Evolutionary conservation across 2,329 filamentous ascomycete species (phyloP).

Genomic region (Ophiosphaerella narmari): DNA sequence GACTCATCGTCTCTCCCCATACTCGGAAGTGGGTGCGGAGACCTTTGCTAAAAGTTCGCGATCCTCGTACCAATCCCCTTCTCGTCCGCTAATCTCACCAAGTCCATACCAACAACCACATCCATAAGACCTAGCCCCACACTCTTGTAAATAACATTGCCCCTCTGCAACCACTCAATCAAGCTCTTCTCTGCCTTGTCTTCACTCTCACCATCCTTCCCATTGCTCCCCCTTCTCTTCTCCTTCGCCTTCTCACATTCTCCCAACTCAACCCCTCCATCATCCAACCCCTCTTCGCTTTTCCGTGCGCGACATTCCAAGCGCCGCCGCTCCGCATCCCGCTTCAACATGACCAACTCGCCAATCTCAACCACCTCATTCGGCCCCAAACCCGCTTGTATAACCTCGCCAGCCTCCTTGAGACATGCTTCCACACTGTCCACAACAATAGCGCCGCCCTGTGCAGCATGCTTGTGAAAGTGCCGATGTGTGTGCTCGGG

Average conservation of each 20-base stretch:
- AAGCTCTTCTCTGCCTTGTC: constrained; percentile 49
- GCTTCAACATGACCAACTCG: constrained; percentile 71
- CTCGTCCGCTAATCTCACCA: constrained; percentile 61
- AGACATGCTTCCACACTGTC: constrained; percentile 78
- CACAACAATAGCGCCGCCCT: constrained; percentile 65
- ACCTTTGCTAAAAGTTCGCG: constrained; percentile 48
- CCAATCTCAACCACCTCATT: constrained; percentile 85
- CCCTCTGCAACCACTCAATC: constrained; percentile 64
- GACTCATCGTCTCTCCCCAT: not conserved
- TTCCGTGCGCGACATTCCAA: constrained; percentile 34
- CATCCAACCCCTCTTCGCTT: constrained; percentile 55
- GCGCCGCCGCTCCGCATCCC: constrained; percentile 52
- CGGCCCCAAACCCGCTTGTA: constrained; percentile 73
- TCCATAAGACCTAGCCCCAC: constrained; percentile 73
- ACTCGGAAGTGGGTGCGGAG: not conserved
- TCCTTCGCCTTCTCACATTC: constrained; percentile 74
- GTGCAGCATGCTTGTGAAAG: constrained; percentile 66
- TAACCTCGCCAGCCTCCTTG: constrained; percentile 84
- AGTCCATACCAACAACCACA: constrained; percentile 63
- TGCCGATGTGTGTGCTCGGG: constrained; percentile 59
- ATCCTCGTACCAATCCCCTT: constrained; percentile 61
- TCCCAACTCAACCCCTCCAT: constrained; percentile 74
- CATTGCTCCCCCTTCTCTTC: constrained; percentile 51
- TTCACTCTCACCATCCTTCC: constrained; percentile 22
- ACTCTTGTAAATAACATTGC: constrained; percentile 72